A percentile compares a stretch with the other conserved stretches of the same genome.
Conservation (phyloP, 495 filamentous ascomycete genomes). For the Choiromyces venosus region DNA sequence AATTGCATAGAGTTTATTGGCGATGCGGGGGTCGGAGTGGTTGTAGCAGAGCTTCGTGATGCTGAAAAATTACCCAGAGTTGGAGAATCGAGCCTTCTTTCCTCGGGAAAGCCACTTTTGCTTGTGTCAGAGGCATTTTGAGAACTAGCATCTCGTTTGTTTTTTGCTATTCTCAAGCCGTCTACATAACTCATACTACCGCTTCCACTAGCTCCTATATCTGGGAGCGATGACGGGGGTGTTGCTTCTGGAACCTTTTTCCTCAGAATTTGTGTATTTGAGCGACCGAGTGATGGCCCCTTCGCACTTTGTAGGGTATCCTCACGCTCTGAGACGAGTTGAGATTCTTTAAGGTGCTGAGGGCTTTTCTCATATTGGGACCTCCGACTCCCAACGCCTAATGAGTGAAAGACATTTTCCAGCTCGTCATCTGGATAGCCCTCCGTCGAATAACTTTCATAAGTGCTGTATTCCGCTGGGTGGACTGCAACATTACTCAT, state of each 20-base stretch:
- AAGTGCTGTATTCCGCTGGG: conserved; percentile 20
- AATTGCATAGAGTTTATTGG: not conserved
- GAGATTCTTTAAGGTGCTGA: not conserved
- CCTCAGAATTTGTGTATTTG: not conserved
- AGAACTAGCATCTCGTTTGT: not conserved
- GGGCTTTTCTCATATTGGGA: not conserved
- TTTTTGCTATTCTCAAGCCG: not conserved
- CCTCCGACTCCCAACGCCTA: not conserved
- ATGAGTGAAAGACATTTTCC: not conserved
- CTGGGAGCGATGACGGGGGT: not conserved
- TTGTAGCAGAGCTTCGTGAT: not conserved
- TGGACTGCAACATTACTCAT: conserved; percentile 24
- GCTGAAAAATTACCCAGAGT: not conserved
- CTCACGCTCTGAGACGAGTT: not conserved
- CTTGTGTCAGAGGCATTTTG: not conserved
- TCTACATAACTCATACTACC: not conserved
- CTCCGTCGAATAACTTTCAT: conserved; percentile 9
- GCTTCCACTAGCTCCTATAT: not conserved
- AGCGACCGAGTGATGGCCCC: not conserved
- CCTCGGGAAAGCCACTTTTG: not conserved
- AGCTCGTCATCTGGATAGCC: not conserved
- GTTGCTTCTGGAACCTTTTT: conserved; percentile 1
- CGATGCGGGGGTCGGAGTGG: not conserved
- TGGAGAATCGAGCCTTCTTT: not conserved
- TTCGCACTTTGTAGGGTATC: not conserved